phyloP scores from a whole-genome alignment of 164 flowering plant genomes.

The Kalanchoe fedtschenkoi region DNA sequence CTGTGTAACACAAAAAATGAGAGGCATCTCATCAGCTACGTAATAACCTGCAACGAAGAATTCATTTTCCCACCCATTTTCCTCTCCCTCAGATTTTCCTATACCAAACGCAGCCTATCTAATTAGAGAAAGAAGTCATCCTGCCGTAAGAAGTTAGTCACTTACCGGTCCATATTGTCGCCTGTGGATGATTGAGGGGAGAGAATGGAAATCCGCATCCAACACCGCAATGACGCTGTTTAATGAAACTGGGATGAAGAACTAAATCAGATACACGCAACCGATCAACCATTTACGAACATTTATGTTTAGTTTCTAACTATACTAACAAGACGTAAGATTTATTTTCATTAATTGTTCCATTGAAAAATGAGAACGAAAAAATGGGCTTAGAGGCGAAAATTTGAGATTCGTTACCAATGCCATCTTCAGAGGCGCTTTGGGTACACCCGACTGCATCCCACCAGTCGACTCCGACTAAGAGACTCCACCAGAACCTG shows the following conservation, averaged over 20 bases:
- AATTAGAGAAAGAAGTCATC: neutral
- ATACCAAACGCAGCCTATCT: no score
- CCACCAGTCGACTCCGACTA: constrained; percentile 99
- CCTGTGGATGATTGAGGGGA: constrained; percentile 80
- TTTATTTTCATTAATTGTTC: neutral
- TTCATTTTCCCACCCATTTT: no score
- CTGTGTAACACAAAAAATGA: constrained; percentile 30
- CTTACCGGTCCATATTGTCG: constrained; percentile 96
- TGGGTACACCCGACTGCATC: constrained; percentile 99
- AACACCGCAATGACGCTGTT: constrained; percentile 92
- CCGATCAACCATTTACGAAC: neutral
- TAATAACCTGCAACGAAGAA: no score
- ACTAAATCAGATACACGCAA: constrained; percentile 3
- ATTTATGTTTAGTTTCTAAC: neutral
- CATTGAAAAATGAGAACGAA: neutral
- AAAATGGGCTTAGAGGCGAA: neutral
- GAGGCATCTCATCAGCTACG: no score
- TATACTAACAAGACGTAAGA: neutral
- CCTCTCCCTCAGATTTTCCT: no score
- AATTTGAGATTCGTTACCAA: constrained; percentile 41
- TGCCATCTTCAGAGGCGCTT: constrained; percentile 98
- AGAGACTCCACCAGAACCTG: constrained; percentile 99
- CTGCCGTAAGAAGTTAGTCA: constrained; percentile 10
- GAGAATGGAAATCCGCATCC: constrained; percentile 98
- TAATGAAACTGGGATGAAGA: constrained; percentile 59